phyloP scores from a whole-genome alignment of 2,329 filamentous ascomycete species.

The Penicillium sp. region DNA sequence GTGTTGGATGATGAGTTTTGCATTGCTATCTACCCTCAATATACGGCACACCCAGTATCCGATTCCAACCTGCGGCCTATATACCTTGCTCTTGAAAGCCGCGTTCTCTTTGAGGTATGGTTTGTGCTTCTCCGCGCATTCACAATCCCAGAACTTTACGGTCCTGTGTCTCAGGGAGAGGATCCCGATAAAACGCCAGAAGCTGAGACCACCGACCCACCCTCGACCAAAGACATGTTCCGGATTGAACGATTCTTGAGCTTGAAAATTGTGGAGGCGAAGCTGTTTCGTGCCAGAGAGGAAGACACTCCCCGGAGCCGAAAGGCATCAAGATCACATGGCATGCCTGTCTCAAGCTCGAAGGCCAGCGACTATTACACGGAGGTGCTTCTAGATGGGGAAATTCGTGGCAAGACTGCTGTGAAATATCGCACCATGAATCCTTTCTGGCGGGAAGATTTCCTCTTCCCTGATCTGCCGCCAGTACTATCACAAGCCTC shows the following conservation, averaged over 20 bases:
- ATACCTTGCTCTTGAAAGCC: conserved; percentile 75
- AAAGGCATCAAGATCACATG: conserved; percentile 28
- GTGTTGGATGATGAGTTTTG: conserved; percentile 89
- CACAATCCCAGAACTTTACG: conserved; percentile 83
- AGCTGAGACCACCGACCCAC: conserved; percentile 21
- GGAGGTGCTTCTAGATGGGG: conserved; percentile 43
- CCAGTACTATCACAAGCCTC: conserved; percentile 41
- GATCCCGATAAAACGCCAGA: conserved; percentile 36
- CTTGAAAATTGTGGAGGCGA: conserved; percentile 55
- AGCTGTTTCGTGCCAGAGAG: conserved; percentile 38
- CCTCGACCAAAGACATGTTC: conserved; percentile 52
- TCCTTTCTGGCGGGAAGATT: conserved; percentile 45
- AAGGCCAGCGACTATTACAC: conserved; percentile 40
- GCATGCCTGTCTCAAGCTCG: conserved; percentile 21
- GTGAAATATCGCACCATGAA: conserved; percentile 39
- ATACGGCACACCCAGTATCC: conserved; percentile 63
- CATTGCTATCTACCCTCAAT: conserved; percentile 90
- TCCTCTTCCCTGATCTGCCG: conserved; percentile 41
- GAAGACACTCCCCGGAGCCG: conserved; percentile 27
- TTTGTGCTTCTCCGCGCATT: conserved; percentile 85
- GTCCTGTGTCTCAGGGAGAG: conserved; percentile 49
- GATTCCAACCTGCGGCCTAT: conserved; percentile 75
- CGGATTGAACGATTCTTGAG: conserved; percentile 55
- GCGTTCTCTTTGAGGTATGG: conserved; percentile 94
- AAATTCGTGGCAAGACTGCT: conserved; percentile 43